These are phyloP conservation scores for Populus trichocarpa DNA, from an alignment of 441 rosid species.

Conservation along the genomic window DNA sequence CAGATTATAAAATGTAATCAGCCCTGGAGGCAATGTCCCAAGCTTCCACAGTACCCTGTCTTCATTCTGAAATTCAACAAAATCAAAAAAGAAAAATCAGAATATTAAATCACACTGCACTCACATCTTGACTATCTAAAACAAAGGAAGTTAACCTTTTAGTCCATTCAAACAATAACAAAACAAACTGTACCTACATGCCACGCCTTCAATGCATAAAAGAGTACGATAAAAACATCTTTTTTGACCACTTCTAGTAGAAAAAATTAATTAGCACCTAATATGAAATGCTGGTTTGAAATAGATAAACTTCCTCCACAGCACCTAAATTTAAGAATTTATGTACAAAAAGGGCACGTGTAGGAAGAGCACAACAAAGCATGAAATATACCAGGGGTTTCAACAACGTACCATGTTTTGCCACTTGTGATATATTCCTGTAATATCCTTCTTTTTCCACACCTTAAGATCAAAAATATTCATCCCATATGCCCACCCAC, in stretches of 20 bases:
- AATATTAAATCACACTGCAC: not conserved
- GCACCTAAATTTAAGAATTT: not conserved
- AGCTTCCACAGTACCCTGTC: slow-evolving; percentile 94
- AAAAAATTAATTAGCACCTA: no score
- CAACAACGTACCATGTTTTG: slow-evolving; percentile 76
- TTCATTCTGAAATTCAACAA: slow-evolving; percentile 54
- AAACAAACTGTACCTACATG: not conserved
- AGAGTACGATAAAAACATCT: not conserved
- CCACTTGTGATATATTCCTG: slow-evolving; percentile 98
- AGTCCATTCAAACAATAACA: not conserved
- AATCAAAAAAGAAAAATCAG: not conserved
- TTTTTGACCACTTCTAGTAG: not conserved
- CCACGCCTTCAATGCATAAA: not conserved
- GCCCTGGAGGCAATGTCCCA: slow-evolving; percentile 94
- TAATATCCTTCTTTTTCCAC: slow-evolving; percentile 93
- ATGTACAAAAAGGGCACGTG: not conserved
- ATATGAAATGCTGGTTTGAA: not conserved
- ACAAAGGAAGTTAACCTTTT: not conserved
- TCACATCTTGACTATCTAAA: not conserved
- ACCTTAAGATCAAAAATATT: slow-evolving; percentile 85
- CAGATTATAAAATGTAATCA: slow-evolving; percentile 84
- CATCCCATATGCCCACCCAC: slow-evolving; percentile 99
- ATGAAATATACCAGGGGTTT: not conserved
- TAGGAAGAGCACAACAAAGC: no score
- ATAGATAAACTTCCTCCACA: not conserved